Base-by-base conservation (phyloP, 768 basidiomycete species). In the Mycena rosella region DNA sequence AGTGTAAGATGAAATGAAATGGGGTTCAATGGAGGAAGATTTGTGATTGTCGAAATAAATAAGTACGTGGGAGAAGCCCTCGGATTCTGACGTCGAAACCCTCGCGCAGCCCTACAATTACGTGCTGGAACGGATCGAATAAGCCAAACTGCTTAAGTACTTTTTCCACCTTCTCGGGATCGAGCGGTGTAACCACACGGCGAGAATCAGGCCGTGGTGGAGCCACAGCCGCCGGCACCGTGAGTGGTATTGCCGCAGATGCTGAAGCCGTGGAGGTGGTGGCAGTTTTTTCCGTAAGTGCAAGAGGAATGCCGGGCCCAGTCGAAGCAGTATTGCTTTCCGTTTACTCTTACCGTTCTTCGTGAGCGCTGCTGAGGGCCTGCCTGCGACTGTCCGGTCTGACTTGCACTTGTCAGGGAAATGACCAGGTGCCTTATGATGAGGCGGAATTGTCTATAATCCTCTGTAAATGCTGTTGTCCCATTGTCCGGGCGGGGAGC, bases 41-140 rank as follows among this genome's bases (percentile, higher is more conserved):
- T 73, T 22, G 60, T 83, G 82, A 68, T 83, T 83, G 32, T 73
- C 68, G 73, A 78, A 79, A 69, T 66, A 75, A 63, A 56, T 65
- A 57, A 5, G 80, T 73, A 20, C 20, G 15, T 1, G 65, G 20
- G 10, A 73, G 67, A 14, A 45, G n/a, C 0, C 38, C 56, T 1
- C 32, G 29, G 13, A 79, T 65, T 0, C 83, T 81, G 6, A 82
- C 73, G 53, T 81, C 74, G 60, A 85, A 84, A 38, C 83, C 82
- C 17, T 75, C 24, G 0, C 66, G 65, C 0, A 85, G 61, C 34
- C 83, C 78, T 0, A 56, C 18, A 0, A 80, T 17, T 1, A 84
- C 70, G 42, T 82, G 75, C 0, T 2, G 29, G 76, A 77, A 81
- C 7, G 48, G 15, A n/a, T 63, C 54, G 29, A 66, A 47, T 11